Evolutionary conservation across 2,329 filamentous ascomycete species (phyloP).

Genomic region (Diplodia intermedia): DNA sequence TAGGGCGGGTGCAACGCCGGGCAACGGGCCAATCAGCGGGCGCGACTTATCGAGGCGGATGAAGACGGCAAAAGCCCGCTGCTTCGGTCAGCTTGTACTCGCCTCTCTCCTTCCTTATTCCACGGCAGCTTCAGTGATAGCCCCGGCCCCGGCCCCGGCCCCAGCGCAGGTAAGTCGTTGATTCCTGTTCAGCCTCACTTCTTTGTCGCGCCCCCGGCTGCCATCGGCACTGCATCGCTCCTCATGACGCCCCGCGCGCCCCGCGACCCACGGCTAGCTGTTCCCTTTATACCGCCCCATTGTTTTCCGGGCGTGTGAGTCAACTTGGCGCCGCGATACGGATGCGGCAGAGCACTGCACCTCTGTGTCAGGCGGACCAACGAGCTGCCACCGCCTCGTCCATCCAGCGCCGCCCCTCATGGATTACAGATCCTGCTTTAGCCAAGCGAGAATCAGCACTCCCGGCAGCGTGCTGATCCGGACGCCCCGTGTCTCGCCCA

Average conservation of each 20-base stretch:
- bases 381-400: slow-evolving; percentile 2
- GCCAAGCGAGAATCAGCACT: slow-evolving; percentile 12
- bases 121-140: neutral
- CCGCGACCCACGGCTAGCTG: neutral
- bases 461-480: neutral
- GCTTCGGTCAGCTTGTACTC: slow-evolving; percentile 1
- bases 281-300: neutral
- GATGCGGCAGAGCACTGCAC: slow-evolving; percentile 1
- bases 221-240: slow-evolving; percentile 13
- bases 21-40: slow-evolving; percentile 1
- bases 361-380: slow-evolving; percentile 17
- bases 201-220: slow-evolving; percentile 1
- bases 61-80: slow-evolving; percentile 20
- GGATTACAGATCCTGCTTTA: neutral
- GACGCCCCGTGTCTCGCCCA: slow-evolving; percentile 1
- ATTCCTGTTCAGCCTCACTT: neutral
- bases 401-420: neutral
- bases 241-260: neutral
- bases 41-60: slow-evolving; percentile 19
- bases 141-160: neutral
- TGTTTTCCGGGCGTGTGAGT: slow-evolving; percentile 9
- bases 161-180: neutral
- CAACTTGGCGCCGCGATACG: slow-evolving; percentile 9
- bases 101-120: slow-evolving; percentile 1
- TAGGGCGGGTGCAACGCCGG: neutral